Base-by-base conservation (phyloP, 1,284 basidiomycete genomes). In the Calocybe gambosa region DNA sequence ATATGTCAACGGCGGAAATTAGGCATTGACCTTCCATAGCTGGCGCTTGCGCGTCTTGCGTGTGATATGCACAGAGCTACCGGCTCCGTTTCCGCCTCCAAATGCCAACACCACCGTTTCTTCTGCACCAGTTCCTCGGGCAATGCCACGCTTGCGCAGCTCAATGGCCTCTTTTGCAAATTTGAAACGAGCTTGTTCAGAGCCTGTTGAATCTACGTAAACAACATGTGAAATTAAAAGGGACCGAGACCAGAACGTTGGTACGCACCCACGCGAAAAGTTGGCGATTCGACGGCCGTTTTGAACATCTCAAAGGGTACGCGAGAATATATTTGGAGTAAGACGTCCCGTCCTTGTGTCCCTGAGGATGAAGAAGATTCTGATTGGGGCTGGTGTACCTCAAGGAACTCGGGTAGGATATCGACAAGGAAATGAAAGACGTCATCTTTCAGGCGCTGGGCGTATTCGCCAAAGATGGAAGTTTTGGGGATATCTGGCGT, bases 91-190 rank as follows among this genome's bases (percentile, higher is more conserved):
- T 49, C 74, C 76, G 47, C 80, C 80, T 50, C 84, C 85, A 66
- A 92, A 89, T 28, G 88, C 88, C 50, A 93, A 73, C 40, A 93
- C 90, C 31, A 92, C 89, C 16, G 85, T 87, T 68, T 93, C 90
- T 63, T 85, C 83, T 47, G 77, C 76, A 50, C 80, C 78, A 48
- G 71, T 65, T 37, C 77, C 80, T 47, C 77, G 76, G 44, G 80
- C 73, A 55, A 79, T 73, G 7, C 77, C 79, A 52, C 72, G 74
- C 65, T 89, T 93, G 54, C 90, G 76, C 58, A 84, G 59, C 55
- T 89, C 85, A 59, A 93, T 86, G 8, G 82, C 87, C 53, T 89
- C 86, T 66, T 93, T 93, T 9, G 89, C 88, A 64, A 93, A 93
- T 58, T 84, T 85, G 69, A 92, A 93, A 42, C 90, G 82, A 50